These are phyloP conservation scores for Athelia sp. DNA, from an alignment of 1,284 basidiomycete genomes.

Conservation along the genomic window DNA sequence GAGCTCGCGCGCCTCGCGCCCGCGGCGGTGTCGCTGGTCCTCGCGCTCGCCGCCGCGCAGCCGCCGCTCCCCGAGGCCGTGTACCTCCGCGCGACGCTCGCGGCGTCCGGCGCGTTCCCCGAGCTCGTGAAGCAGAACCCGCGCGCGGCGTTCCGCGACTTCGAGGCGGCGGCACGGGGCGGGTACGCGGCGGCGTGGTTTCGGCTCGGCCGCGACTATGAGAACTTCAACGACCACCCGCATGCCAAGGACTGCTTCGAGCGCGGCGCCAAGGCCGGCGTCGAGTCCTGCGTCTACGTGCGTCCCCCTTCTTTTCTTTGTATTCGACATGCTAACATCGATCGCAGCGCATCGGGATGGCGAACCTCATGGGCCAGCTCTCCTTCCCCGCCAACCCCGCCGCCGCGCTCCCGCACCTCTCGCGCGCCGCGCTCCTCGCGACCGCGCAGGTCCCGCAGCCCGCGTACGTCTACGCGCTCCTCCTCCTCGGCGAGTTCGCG, in stretches of 20 bases:
- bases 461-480: constrained; percentile 80
- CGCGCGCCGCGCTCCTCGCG: constrained; percentile 72
- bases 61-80: constrained; percentile 42
- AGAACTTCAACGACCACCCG: constrained; percentile 71
- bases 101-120: constrained; percentile 64
- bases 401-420: constrained; percentile 68
- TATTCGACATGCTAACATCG: background rate
- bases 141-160: constrained; percentile 83
- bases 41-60: constrained; percentile 42
- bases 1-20: constrained; percentile 58
- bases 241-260: constrained; percentile 83
- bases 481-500: constrained; percentile 78
- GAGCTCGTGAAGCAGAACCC: constrained; percentile 62
- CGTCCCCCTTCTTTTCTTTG: constrained; percentile 25
- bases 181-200: constrained; percentile 83
- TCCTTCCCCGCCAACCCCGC: constrained; percentile 50
- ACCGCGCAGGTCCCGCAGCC: constrained; percentile 81
- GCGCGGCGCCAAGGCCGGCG: constrained; percentile 64
- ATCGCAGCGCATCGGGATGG: constrained; percentile 85
- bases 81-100: constrained; percentile 66
- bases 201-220: constrained; percentile 86
- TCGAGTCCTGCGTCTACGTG: constrained; percentile 78
- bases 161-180: constrained; percentile 72
- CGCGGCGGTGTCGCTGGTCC: constrained; percentile 58
- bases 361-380: constrained; percentile 84